phyloP scores from a whole-genome alignment of 129 eudicot genomes.

The Rutidosis leptorrhynchoides region DNA sequence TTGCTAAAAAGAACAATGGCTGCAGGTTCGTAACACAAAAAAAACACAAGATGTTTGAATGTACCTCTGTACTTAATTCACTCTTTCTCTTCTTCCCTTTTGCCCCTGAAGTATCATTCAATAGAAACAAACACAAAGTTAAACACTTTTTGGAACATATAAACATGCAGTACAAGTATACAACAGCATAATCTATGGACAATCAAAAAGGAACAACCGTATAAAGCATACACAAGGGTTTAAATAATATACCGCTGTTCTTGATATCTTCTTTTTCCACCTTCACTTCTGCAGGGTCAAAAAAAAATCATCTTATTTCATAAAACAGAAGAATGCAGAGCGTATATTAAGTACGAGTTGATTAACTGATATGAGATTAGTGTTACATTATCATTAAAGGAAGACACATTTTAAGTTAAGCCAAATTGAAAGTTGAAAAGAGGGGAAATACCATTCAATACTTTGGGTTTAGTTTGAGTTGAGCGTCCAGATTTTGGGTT shows the following conservation, averaged over 20 bases:
- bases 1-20: background rate
- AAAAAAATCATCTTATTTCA: slow-evolving; percentile 7
- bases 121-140: background rate
- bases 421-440: background rate
- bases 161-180: background rate
- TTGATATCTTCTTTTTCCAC: slow-evolving; percentile 68
- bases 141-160: background rate
- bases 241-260: slow-evolving; percentile 51
- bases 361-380: background rate
- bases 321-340: background rate
- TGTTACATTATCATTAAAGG: background rate
- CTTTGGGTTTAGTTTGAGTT: slow-evolving; percentile 63
- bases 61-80: slow-evolving; percentile 77
- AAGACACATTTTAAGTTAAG: background rate
- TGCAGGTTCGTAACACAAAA: background rate
- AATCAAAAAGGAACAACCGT: background rate
- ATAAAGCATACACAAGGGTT: slow-evolving; percentile 12
- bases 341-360: background rate
- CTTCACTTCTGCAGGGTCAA: slow-evolving; percentile 50
- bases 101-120: slow-evolving; percentile 42
- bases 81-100: slow-evolving; percentile 94
- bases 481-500: slow-evolving; percentile 61
- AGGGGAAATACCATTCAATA: slow-evolving; percentile 45
- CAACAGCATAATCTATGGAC: background rate
- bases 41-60: slow-evolving; percentile 2